A percentile compares a stretch with the other conserved stretches of the same genome.
phyloP scores from a whole-genome alignment of 352 stramenopile genomes.

The Phytophthora chlamydospora region DNA sequence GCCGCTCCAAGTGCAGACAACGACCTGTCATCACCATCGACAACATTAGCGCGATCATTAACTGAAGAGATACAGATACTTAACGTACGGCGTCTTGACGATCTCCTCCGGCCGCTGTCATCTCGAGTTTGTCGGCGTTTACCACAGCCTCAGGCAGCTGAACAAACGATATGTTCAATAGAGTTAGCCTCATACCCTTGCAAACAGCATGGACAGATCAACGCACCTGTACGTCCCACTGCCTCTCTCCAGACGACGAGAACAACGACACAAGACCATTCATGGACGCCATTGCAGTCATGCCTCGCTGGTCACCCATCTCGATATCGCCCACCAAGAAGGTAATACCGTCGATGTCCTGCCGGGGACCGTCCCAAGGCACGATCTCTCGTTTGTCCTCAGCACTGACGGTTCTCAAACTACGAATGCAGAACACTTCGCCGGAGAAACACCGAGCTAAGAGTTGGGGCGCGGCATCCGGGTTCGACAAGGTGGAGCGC shows the following conservation, averaged over 20 bases:
- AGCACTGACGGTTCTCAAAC: background rate
- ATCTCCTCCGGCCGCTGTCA: conserved; percentile 29
- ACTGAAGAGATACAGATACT: background rate
- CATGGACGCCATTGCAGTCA: conserved; percentile 47
- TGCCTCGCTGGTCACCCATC: conserved; percentile 16
- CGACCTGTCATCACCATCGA: conserved; percentile 44
- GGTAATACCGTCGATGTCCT: conserved; percentile 37
- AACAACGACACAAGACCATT: conserved; percentile 48
- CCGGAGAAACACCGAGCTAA: conserved; percentile 60
- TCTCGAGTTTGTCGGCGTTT: conserved; percentile 54
- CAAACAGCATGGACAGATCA: background rate
- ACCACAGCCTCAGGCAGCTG: conserved; percentile 63
- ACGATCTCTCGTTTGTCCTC: conserved; percentile 25
- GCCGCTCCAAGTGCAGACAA: conserved; percentile 78
- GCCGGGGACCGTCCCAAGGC: conserved; percentile 40
- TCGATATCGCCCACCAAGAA: conserved; percentile 57
- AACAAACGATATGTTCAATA: conserved; percentile 2
- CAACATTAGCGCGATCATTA: background rate
- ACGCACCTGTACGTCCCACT: conserved; percentile 59
- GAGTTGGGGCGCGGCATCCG: conserved; percentile 33
- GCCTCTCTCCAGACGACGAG: conserved; percentile 37
- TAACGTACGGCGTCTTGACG: conserved; percentile 41
- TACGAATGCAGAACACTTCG: conserved; percentile 49
- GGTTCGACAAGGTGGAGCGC: conserved; percentile 10
- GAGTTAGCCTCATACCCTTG: background rate